Evolutionary conservation across 2,329 filamentous ascomycete genomes (phyloP), one percentile per base, ranked within the genome.

Genomic region (Sclerotinia nivalis): DNA sequence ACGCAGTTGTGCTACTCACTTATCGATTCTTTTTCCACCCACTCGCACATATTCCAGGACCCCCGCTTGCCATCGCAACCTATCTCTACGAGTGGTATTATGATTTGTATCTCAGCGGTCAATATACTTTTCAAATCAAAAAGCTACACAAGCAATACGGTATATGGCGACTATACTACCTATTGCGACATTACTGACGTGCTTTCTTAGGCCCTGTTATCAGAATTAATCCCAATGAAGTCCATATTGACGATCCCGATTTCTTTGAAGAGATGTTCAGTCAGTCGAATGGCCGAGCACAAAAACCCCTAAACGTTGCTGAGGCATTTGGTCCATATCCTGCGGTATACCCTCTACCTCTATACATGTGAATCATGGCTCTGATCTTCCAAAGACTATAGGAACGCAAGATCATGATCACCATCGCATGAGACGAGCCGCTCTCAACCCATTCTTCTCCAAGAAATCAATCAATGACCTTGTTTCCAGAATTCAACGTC

Each of bases 71-170:
- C 9, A 25, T 43, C 15, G 45, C 45, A 13, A 59, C 66, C 20
- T 37, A 60, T 28, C 28, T n/a, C 22, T 72, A 71, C 25, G 59
- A 70, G 43, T 69, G 55, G 31, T 84, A 82, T 74, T 83, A 82
- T 69, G 81, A 83, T 69, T 75, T 82, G 28, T 66, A 81, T 59
- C 75, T 79, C 5, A 77, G 78, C 5, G 82, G 81, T 5, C 77
- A 81, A 73, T 83, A 82, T 69, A 82, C 77, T 15, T 81, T 78
- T 71, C 78, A 82, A 69, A 81, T 84, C 45, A 75, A 78, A 62
- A 77, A 80, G 64, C 74, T 84, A 74, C 82, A 83, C 73, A 75
- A 79, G 56, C 72, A 76, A 70, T 83, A 83, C 70, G 82, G 82
- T 71, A 67, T 67, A 54, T n/a, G 9, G n/a, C 20, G 25, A 55